Evolutionary conservation across 2,329 filamentous ascomycete species (phyloP), one percentile per base, ranked within the genome.

Genomic region (Dothideomycetes sp.): DNA sequence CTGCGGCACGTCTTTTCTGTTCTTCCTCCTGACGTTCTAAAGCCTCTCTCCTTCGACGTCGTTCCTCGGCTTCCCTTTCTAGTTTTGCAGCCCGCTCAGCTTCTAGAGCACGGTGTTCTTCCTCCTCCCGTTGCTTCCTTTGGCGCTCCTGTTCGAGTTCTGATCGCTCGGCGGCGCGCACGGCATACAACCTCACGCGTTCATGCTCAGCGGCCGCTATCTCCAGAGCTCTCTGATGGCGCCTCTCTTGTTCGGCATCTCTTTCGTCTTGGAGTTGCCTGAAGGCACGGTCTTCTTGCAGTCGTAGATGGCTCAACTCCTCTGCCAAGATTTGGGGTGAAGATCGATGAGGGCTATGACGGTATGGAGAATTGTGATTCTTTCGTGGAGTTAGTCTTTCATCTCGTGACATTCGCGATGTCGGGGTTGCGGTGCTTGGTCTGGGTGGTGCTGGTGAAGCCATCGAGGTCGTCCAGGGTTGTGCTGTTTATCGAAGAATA

Each of bases 191-290:
- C 32, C 69, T 70, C 9, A 89, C 72, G 19, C 74, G 70, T 25
- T 82, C 74, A 56, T 87, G 83, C 53, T 81, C 74, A 11, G 69
- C 68, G 34, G 76, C 75, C 4, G 80, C 80, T 33, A 73, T 72
- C 32, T 73, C 74, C 12, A 89, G 70, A 11, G 81, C 80, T 50
- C 78, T 73, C 44, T 72, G 70, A 54, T 85, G 80, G 41, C 67
- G 69, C 35, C 73, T 65, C 53, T 80, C 78, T 23, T 72, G 74
- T 47, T 83, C 78, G 24, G 74, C 70, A 22, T 74, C 69, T 37
- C 77, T 73, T 28, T 67, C 66, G 44, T 86, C 78, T 19, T 84
- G 71, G 17, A 67, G 71, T 16, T 76, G 70, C 29, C 76, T 67
- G 45, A 74, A 74, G 7, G 62, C 54, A 2, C 58, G 58, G 35